Conservation (phyloP, 352 stramenopile species). For the Paralagenidium karlingii region DNA sequence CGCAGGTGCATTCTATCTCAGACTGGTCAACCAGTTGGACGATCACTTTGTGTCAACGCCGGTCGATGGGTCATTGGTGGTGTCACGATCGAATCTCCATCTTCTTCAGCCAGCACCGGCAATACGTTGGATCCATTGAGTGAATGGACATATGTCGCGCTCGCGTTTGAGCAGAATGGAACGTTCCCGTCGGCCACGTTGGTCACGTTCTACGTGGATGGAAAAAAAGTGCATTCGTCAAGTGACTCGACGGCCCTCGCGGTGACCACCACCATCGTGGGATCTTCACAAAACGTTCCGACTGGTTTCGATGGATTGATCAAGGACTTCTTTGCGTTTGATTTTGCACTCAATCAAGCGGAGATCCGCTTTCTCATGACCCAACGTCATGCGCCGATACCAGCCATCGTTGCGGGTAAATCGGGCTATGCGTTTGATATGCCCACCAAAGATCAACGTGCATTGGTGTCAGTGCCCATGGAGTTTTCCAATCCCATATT, state of each 20-base stretch:
- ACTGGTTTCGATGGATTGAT: slow-evolving; percentile 19
- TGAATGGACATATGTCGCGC: slow-evolving; percentile 29
- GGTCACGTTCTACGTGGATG: slow-evolving; percentile 11
- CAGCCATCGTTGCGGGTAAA: slow-evolving; percentile 7
- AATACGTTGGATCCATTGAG: too few species aligned
- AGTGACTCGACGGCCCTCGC: not conserved
- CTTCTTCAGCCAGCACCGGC: too few species aligned
- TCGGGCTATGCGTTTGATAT: slow-evolving; percentile 15
- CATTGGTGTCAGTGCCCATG: too few species aligned
- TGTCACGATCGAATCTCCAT: not conserved
- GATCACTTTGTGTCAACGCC: slow-evolving; percentile 19
- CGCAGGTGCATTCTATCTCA: slow-evolving; percentile 33
- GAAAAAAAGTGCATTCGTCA: not conserved
- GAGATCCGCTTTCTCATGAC: slow-evolving; percentile 32
- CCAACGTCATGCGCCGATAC: not conserved
- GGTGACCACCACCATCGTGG: slow-evolving; percentile 1
- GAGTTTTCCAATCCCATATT: too few species aligned
- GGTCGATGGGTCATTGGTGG: slow-evolving; percentile 19
- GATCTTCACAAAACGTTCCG: slow-evolving; percentile 6
- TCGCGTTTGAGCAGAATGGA: slow-evolving; percentile 19
- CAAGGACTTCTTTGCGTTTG: slow-evolving; percentile 29
- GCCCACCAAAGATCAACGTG: too few species aligned
- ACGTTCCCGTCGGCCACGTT: not conserved
- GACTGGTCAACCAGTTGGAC: slow-evolving; percentile 16
- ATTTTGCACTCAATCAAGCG: slow-evolving; percentile 15